phyloP scores from a whole-genome alignment of 2,329 filamentous ascomycete species.

The Cladorrhinum sp. region DNA sequence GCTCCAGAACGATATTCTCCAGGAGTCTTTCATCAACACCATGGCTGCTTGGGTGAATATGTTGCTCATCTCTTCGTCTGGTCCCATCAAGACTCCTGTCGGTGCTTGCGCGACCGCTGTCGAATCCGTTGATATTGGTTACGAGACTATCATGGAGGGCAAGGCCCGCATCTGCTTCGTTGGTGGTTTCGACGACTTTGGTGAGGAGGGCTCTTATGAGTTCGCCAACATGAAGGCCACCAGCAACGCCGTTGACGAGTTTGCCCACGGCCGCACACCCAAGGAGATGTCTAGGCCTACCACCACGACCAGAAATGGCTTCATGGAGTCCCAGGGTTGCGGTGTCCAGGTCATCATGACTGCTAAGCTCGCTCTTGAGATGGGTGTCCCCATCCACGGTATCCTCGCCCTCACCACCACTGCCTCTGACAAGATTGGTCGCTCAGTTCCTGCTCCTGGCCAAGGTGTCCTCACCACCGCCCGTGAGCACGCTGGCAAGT shows the following conservation, averaged over 20 bases:
- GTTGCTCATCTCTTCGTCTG: conserved; percentile 93
- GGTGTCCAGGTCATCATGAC: conserved; percentile 99
- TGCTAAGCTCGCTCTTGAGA: conserved; percentile 89
- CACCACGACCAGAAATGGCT: conserved; percentile 93
- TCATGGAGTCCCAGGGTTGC: conserved; percentile 99
- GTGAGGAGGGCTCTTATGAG: conserved; percentile 98
- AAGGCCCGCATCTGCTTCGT: conserved; percentile 97
- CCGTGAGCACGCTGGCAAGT: conserved; percentile 85
- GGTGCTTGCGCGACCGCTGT: conserved; percentile 96
- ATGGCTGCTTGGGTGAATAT: conserved; percentile 99
- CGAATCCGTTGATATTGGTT: conserved; percentile 95
- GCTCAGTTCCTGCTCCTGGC: conserved; percentile 92
- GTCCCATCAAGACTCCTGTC: conserved; percentile 97
- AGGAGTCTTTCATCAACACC: conserved; percentile 99
- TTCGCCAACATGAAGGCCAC: conserved; percentile 99
- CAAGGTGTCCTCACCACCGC: conserved; percentile 96
- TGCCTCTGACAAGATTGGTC: conserved; percentile 98
- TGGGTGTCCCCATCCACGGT: conserved; percentile 98
- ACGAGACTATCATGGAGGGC: conserved; percentile 97
- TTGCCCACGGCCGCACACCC: conserved; percentile 90
- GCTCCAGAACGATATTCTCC: conserved; percentile 96
- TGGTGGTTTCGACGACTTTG: conserved; percentile 98
- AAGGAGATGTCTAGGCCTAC: conserved; percentile 97
- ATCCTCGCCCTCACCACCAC: conserved; percentile 90
- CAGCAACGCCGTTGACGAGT: conserved; percentile 95